Base-by-base conservation (phyloP, 345 rosid genomes). In the Eucalyptus guilfoylei region DNA sequence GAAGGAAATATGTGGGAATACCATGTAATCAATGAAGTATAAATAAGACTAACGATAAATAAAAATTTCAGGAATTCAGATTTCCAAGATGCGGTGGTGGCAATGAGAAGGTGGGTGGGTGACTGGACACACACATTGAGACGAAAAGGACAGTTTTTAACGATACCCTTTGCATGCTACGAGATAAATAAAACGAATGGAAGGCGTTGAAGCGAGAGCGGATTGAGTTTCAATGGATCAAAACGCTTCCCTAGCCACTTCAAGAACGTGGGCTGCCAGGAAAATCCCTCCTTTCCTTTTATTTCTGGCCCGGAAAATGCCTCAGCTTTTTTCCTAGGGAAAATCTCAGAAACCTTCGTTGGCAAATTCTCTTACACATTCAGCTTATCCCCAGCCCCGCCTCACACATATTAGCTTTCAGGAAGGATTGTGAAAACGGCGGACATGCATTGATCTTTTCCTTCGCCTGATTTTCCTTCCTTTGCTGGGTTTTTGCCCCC, bases 201-300 rank as follows among this genome's bases (percentile, higher is more conserved):
- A 94, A 91, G 95, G 15, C 91, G 93, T n/a, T 91, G 93, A 92
- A 89, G 92, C 88, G 28, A 88, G 83, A 93, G 87, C 49, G 89
- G 98, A 96, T 96, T 96, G 95, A 89, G 94, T 88, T 91, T 94
- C 93, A 91, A 87, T 95, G 99, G 99, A 95, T 94, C 91, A 90
- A 90, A 95, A 89, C 91, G 92, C 58, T 15, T 87, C 55, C 24
- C 85, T 1, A 48, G 83, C 88, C 80, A 40, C 11, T 6, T 15
- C n/a, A 19, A n/a, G 49, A 45, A 87, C 1, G 26, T 37, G 5
- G 83, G 47, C 14, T 10, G 4, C 47, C 42, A 28, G 8, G 24
- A 37, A 76, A 32, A 67, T 13, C 26, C 76, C 80, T 72, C 47
- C 83, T 69, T 69, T 21, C 83, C 6, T 11, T 10, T 40, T 72